Evolutionary conservation across 192 early-diverging fungal species (phyloP).

Genomic region (Podila verticillata): DNA sequence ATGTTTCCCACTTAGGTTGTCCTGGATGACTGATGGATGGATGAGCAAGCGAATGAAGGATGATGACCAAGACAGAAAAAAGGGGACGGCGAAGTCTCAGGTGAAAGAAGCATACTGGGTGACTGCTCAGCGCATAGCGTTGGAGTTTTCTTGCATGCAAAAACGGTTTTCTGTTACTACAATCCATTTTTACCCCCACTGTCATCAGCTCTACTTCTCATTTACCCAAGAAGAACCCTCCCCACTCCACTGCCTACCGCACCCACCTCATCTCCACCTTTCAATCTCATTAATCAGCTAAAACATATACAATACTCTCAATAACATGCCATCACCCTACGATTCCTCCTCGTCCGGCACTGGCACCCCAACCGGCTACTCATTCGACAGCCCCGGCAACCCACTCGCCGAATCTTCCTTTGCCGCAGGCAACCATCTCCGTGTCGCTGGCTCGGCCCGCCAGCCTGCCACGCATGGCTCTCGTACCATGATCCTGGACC

Average conservation of each 20-base stretch:
- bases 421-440: neutral
- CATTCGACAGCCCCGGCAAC: slow-evolving; percentile 12
- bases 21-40: no score
- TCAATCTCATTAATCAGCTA: neutral
- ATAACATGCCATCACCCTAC: neutral
- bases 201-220: neutral
- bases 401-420: neutral
- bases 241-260: no score
- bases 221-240: neutral
- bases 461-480: slow-evolving; percentile 46
- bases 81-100: no score
- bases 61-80: no score
- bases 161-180: no score
- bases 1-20: no score
- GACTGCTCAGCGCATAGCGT: no score
- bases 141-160: neutral
- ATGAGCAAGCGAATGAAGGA: no score
- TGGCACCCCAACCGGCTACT: neutral
- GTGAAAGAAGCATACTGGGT: no score
- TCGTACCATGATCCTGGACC: slow-evolving; percentile 44
- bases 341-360: neutral
- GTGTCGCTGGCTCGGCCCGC: slow-evolving; percentile 14
- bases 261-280: no score
- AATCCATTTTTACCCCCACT: no score
- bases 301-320: slow-evolving; percentile 4